These are phyloP conservation scores for Suhomyces panamericanus DNA, from an alignment of 1,139 yeast species.

Conservation along the genomic window DNA sequence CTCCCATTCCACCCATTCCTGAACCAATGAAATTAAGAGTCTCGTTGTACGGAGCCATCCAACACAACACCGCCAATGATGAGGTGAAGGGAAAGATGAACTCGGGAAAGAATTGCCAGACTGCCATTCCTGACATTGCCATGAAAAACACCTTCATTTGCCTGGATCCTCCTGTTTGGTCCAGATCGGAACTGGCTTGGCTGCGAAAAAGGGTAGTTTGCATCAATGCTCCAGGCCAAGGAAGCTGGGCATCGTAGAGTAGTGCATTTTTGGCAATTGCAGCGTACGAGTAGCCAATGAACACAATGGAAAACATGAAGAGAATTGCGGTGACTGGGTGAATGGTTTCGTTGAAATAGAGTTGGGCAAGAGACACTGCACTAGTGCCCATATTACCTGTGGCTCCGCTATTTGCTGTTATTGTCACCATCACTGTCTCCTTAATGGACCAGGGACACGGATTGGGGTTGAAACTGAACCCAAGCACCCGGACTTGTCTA, in stretches of 20 bases:
- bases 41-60: slow-evolving; percentile 21
- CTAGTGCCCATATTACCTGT: slow-evolving; percentile 23
- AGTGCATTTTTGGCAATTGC: slow-evolving; percentile 20
- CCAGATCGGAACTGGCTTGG: slow-evolving; percentile 16
- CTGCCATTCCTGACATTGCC: slow-evolving; percentile 28
- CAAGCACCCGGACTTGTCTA: slow-evolving; percentile 8
- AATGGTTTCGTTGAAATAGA: slow-evolving; percentile 18
- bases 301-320: slow-evolving; percentile 23
- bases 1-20: slow-evolving; percentile 26
- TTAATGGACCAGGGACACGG: slow-evolving; percentile 25
- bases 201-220: slow-evolving; percentile 22
- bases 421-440: slow-evolving; percentile 23
- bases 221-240: slow-evolving; percentile 24
- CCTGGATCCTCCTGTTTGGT: slow-evolving; percentile 12
- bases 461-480: slow-evolving; percentile 15
- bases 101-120: slow-evolving; percentile 28
- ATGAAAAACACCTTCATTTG: slow-evolving; percentile 25
- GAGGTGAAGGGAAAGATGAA: slow-evolving; percentile 22
- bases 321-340: slow-evolving; percentile 17
- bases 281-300: slow-evolving; percentile 24
- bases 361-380: slow-evolving; percentile 20
- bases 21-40: slow-evolving; percentile 22
- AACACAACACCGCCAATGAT: slow-evolving; percentile 21
- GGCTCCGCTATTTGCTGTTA: slow-evolving; percentile 24
- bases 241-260: slow-evolving; percentile 18